phyloP scores from a whole-genome alignment of 257 asterid genomes.

The Craterostigma plantagineum region DNA sequence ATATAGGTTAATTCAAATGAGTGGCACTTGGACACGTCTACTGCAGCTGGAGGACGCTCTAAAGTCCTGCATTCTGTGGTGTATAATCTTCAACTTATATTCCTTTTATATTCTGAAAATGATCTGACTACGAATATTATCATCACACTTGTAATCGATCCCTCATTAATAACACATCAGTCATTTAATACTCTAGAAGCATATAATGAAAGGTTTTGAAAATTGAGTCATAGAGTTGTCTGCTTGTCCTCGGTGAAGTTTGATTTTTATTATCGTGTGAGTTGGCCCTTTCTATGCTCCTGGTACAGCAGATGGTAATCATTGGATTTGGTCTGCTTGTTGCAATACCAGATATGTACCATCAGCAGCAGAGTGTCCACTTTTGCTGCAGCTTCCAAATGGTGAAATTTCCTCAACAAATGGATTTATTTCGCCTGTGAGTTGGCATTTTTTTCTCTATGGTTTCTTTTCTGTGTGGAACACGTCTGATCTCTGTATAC shows the following conservation, averaged over 20 bases:
- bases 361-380: slow-evolving; percentile 82
- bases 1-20: slow-evolving; percentile 91
- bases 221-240: too few relatives aligned
- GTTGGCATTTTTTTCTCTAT: slow-evolving; percentile 15
- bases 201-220: too few relatives aligned
- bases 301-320: too few relatives aligned
- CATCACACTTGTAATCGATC: too few relatives aligned
- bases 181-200: too few relatives aligned
- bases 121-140: not conserved
- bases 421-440: slow-evolving; percentile 93
- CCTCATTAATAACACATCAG: too few relatives aligned
- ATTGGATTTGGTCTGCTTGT: not conserved
- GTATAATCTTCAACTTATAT: slow-evolving; percentile 38
- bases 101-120: not conserved
- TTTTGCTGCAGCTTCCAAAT: slow-evolving; percentile 55
- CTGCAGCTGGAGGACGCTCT: slow-evolving; percentile 93
- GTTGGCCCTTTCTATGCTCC: too few relatives aligned
- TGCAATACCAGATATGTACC: slow-evolving; percentile 26
- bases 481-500: slow-evolving; percentile 9
- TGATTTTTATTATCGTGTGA: too few relatives aligned
- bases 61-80: slow-evolving; percentile 92
- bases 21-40: slow-evolving; percentile 97
- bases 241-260: too few relatives aligned
- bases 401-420: slow-evolving; percentile 62
- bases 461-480: slow-evolving; percentile 9